Conservation (phyloP, 78 protist genomes). For the Planoprotostelium fungivorum region DNA sequence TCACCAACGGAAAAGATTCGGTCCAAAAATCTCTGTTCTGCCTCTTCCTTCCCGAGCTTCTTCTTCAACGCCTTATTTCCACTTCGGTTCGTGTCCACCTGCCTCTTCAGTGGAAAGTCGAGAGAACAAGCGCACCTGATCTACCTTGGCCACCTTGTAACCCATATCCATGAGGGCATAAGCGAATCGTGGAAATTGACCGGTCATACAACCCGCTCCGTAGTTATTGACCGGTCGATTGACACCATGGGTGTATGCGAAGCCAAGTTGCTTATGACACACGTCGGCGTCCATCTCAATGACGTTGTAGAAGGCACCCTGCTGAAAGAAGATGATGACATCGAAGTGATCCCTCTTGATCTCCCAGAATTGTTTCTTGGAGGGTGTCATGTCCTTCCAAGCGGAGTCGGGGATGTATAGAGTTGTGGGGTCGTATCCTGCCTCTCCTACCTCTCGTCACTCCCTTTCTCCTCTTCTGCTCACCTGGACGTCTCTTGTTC, state of each 20-base stretch:
- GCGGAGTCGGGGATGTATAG: constrained; percentile 40
- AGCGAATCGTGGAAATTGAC: constrained; percentile 11
- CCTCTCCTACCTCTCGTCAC: constrained; percentile 5
- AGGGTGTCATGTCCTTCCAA: neutral
- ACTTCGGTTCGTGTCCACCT: neutral
- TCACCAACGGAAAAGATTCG: neutral
- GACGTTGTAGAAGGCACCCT: constrained; percentile 91
- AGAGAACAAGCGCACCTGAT: constrained; percentile 56
- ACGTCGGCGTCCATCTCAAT: constrained; percentile 90
- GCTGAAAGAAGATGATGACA: constrained; percentile 75
- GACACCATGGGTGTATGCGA: constrained; percentile 74
- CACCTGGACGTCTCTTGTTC: constrained; percentile 7
- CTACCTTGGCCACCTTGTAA: constrained; percentile 76
- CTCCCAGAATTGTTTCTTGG: constrained; percentile 89
- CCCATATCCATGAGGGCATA: constrained; percentile 31
- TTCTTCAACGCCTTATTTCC: neutral
- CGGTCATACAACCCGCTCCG: neutral
- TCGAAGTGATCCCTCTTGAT: constrained; percentile 78
- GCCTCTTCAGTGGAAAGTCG: no score
- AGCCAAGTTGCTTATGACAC: constrained; percentile 66
- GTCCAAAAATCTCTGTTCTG: neutral
- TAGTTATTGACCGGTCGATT: constrained; percentile 9
- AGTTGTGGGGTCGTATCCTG: constrained; percentile 69
- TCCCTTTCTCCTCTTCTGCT: no score
- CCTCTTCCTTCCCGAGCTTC: neutral